Evolutionary conservation across 1,139 yeast genomes (phyloP).

Genomic region (Taphrina wiesneri): DNA sequence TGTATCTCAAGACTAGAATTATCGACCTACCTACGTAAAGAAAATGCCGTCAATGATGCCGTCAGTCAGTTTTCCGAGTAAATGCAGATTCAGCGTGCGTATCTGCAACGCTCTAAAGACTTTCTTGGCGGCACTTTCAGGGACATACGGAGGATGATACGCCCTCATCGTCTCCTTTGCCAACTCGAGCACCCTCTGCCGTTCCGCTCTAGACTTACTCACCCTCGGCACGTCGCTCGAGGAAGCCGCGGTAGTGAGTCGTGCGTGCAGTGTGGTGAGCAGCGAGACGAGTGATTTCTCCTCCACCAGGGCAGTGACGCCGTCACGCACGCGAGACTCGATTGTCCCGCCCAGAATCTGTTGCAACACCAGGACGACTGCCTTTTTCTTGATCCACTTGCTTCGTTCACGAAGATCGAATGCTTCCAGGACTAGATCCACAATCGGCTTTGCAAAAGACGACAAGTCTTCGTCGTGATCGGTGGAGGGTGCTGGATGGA

Average conservation of each 20-base stretch:
- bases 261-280: not conserved
- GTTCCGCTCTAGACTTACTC: conserved; percentile 3
- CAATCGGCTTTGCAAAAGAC: conserved; percentile 76
- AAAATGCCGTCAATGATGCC: conserved; percentile 16
- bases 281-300: not conserved
- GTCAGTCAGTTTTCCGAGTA: conserved; percentile 16
- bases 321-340: conserved; percentile 48
- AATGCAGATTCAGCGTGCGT: conserved; percentile 20
- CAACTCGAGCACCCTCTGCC: conserved; percentile 13
- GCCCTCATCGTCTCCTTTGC: conserved; percentile 26
- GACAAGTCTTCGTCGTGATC: conserved; percentile 40
- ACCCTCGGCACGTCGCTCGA: not conserved
- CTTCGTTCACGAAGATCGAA: conserved; percentile 68
- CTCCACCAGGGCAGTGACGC: not conserved
- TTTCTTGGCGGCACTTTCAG: conserved; percentile 16
- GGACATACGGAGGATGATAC: conserved; percentile 22
- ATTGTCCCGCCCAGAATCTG: conserved; percentile 86
- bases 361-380: conserved; percentile 75
- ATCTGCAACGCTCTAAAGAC: conserved; percentile 27
- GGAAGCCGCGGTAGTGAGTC: not conserved
- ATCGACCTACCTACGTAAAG: not conserved
- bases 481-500: not conserved
- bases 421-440: conserved; percentile 69
- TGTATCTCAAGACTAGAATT: not conserved
- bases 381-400: conserved; percentile 79